Base-by-base conservation (phyloP, 164 flowering plant species). In the Pachysandra terminalis region DNA sequence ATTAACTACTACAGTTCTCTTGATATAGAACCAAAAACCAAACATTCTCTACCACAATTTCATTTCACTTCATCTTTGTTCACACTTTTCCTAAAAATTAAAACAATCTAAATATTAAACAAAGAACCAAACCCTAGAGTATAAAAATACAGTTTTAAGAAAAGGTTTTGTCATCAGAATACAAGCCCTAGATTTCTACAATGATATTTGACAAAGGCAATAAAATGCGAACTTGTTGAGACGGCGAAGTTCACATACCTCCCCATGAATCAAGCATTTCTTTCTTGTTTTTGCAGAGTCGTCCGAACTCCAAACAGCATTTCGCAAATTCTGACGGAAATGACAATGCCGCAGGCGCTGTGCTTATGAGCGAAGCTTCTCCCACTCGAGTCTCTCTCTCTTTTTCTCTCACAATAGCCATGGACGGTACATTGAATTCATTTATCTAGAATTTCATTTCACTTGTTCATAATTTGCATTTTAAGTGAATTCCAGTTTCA, bases 401-500 rank as follows among this genome's bases (percentile, higher is more conserved):
- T 26, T 55, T n/a, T n/a, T n/a, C n/a, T n/a, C n/a, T n/a, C n/a
- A n/a, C 58, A 16, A 26, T n/a, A n/a, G n/a, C n/a, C n/a, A n/a
- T n/a, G n/a, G n/a, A n/a, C n/a, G n/a, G n/a, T n/a, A n/a, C n/a
- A n/a, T 70, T 26, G 54, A 19, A 68, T 82, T 75, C 69, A 76
- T 80, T 77, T 80, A 27, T 25, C 9, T 52, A 21, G 54, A 61
- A 64, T 76, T 60, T 60, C 45, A 60, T 60, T 28, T 60, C 13
- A 28, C 10, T 19, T 21, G 19, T 13, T 60, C 9, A 10, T 23
- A 5, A 35, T 61, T 68, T 75, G 69, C 37, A 75, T 78, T 78
- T 75, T 37, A 62, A 8, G 0, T 61, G 77, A 68, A 81, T 83
- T 85, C 80, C 74, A 74, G 73, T 81, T 85, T 83, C 83, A 81